Conservation (phyloP, 345 rosid genomes). For the Theobroma cacao region DNA sequence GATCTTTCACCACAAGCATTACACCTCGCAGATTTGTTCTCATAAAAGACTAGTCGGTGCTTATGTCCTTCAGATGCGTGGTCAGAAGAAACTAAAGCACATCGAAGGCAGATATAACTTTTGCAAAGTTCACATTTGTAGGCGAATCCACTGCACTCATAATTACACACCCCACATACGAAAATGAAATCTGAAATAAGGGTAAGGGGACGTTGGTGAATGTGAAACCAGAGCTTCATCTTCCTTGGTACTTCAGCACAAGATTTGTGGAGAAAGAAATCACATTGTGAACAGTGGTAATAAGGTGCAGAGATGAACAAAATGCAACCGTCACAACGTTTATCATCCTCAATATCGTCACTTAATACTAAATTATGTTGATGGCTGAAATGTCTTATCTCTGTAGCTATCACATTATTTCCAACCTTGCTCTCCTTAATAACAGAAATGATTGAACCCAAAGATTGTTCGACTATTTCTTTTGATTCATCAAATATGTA, state of each 20-base stretch:
- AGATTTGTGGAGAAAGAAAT: conserved; percentile 20
- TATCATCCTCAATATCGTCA: not conserved
- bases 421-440: not conserved
- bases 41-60: conserved; percentile 3
- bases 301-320: conserved; percentile 8
- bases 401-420: not conserved
- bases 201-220: not conserved
- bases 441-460: not conserved
- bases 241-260: conserved; percentile 21
- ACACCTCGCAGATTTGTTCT: not conserved
- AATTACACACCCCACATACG: not conserved
- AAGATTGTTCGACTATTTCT: not conserved
- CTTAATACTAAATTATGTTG: not conserved
- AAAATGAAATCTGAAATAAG: not conserved
- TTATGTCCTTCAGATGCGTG: not conserved
- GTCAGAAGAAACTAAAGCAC: conserved; percentile 3
- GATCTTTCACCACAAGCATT: not conserved
- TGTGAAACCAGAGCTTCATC: not conserved
- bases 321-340: conserved; percentile 19
- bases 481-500: conserved; percentile 10
- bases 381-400: conserved; percentile 22
- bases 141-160: conserved; percentile 4
- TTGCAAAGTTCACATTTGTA: not conserved
- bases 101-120: not conserved
- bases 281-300: conserved; percentile 20